These are phyloP conservation scores for Fusarium sp. DNA, from an alignment of 2,329 filamentous ascomycete species.

Conservation along the genomic window DNA sequence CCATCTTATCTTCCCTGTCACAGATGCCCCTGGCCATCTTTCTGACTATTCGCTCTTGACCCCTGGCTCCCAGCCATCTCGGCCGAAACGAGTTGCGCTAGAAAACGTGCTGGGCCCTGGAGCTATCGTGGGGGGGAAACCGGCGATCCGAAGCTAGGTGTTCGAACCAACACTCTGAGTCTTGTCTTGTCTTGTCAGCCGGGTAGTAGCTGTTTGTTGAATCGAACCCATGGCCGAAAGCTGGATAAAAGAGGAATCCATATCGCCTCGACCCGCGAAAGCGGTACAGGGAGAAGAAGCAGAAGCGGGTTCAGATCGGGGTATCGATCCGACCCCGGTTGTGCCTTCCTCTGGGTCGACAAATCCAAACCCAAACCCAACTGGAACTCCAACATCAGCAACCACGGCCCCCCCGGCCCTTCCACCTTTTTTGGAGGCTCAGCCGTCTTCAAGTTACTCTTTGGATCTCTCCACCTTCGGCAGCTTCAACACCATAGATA, in stretches of 20 bases:
- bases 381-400: constrained; percentile 5
- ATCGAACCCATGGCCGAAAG: constrained; percentile 33
- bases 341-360: constrained; percentile 21
- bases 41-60: constrained; percentile 20
- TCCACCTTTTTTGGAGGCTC: constrained; percentile 14
- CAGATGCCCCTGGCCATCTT: constrained; percentile 20
- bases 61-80: constrained; percentile 28
- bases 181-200: neutral
- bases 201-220: neutral
- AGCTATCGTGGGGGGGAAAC: constrained; percentile 21
- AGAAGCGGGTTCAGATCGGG: constrained; percentile 15
- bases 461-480: constrained; percentile 5
- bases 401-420: constrained; percentile 7
- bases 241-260: constrained; percentile 38
- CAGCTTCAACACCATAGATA: constrained; percentile 21
- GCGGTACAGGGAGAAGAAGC: constrained; percentile 2
- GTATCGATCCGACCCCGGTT: constrained; percentile 10
- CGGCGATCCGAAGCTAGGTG: constrained; percentile 22
- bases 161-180: constrained; percentile 13
- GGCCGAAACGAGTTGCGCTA: constrained; percentile 26
- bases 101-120: constrained; percentile 22
- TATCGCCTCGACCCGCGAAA: constrained; percentile 33
- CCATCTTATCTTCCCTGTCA: constrained; percentile 20
- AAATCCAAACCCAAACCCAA: constrained; percentile 1
- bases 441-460: constrained; percentile 10